Evolutionary conservation across 139 green algal genomes (phyloP).

Genomic region (Chlorella sp.): DNA sequence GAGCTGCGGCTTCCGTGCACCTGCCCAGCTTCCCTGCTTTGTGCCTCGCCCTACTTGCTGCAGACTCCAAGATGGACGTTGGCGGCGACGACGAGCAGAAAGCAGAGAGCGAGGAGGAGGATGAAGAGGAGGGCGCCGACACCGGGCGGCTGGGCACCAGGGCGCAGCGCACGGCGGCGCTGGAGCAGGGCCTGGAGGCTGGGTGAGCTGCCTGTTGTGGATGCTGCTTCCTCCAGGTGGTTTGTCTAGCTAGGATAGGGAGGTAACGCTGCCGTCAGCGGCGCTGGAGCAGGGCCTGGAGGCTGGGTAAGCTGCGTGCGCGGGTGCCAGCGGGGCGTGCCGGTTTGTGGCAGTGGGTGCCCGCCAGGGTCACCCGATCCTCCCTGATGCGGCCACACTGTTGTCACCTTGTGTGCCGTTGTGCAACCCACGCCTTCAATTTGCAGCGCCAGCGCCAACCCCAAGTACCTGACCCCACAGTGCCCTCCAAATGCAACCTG

Average conservation of each 20-base stretch:
- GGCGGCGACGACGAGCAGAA: slow-evolving; percentile 36
- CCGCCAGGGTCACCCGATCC: too few species aligned
- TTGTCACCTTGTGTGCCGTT: too few species aligned
- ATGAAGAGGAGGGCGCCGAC: neutral
- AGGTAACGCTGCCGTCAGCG: too few species aligned
- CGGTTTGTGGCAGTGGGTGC: too few species aligned
- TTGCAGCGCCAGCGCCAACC: slow-evolving; percentile 2
- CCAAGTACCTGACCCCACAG: slow-evolving; percentile 73
- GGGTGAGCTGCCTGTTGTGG: too few species aligned
- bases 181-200: slow-evolving; percentile 23
- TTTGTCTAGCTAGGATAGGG: too few species aligned
- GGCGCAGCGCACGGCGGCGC: neutral
- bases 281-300: slow-evolving; percentile 26
- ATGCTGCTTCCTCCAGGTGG: too few species aligned
- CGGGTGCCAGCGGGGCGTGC: too few species aligned
- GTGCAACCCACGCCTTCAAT: too few species aligned
- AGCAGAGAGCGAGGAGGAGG: neutral
- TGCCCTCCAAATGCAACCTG: slow-evolving; percentile 78
- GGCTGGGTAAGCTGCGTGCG: slow-evolving; percentile 13
- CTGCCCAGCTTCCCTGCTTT: neutral
- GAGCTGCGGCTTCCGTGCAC: too few species aligned
- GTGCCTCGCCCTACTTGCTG: neutral
- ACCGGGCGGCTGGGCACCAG: slow-evolving; percentile 1
- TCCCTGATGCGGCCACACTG: too few species aligned
- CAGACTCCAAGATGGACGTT: neutral